phyloP scores from a whole-genome alignment of 306 rosid genomes.

The Malus domestica region ASM211411v1 NC_041793.1:17260001-17260500 shows the following conservation, averaged over 20 bases:
- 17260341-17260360: conserved; percentile 1
- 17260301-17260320: not conserved
- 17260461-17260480: conserved; percentile 95
- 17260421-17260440: conserved; percentile 25
- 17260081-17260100: not conserved
- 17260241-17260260: not conserved
- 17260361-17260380: not conserved
- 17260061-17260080: not conserved
- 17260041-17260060: not conserved
- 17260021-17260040: not conserved
- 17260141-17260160: not conserved
- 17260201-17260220: not conserved
- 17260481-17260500: conserved; percentile 72
- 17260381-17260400: conserved; percentile 1
- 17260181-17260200: no score
- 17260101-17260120: not conserved
- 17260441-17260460: conserved; percentile 83
- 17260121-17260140: not conserved
- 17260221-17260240: not conserved
- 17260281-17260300: not conserved
- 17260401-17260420: conserved; percentile 4
- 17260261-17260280: not conserved
- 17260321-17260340: not conserved
- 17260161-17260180: not conserved
- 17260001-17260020: not conserved